Base-by-base conservation (phyloP, 257 asterid genomes). In the Przewalskia tangutica region DNA sequence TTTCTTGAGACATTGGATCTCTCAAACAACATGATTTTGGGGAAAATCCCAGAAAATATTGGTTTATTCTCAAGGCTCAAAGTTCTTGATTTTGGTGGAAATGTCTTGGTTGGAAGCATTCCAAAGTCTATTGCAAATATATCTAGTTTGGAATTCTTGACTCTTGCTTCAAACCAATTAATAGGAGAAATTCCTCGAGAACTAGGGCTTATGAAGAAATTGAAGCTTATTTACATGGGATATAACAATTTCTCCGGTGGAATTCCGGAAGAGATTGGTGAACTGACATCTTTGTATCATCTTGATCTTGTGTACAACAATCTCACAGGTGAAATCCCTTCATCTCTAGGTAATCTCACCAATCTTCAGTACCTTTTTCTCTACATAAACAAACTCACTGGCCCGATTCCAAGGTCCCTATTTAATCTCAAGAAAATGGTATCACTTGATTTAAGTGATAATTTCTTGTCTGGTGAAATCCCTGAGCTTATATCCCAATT, bases 381-480 rank as follows among this genome's bases (percentile, higher is more conserved):
- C 51, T 95, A 93, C 83, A 87, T 90, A 84, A 95, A 95, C 66
- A 90, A 91, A n/a, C 92, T 95, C 81, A 88, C 82, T 7, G 98
- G 98, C 8, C 65, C 81, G 1, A 90, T 95, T 77, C 98, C 98
- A 8, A 60, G 44, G 16, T 53, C 92, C 27, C 51, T 93, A 84
- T 93, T 90, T 81, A 59, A 81, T 14, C 90, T 95, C 83, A 79
- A 54, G 77, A 91, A 87, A 55, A 81, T 95, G 8, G 78, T 86
- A 8, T 91, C 98, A 5, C 96, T 95, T 63, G 98, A 95, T 86
- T 84, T 95, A 50, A 95, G 98, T 83, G 96, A 89, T 77, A 95
- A 95, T 67, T 85, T 80, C 78, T 82, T 95, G 32, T 90, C 91
- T 0, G 95, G 98, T 7, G 95, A 90, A 82, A 91, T 95, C 59